Base-by-base conservation (phyloP, 2,329 filamentous ascomycete genomes). In the Myriosclerotinia scirpicola region DNA sequence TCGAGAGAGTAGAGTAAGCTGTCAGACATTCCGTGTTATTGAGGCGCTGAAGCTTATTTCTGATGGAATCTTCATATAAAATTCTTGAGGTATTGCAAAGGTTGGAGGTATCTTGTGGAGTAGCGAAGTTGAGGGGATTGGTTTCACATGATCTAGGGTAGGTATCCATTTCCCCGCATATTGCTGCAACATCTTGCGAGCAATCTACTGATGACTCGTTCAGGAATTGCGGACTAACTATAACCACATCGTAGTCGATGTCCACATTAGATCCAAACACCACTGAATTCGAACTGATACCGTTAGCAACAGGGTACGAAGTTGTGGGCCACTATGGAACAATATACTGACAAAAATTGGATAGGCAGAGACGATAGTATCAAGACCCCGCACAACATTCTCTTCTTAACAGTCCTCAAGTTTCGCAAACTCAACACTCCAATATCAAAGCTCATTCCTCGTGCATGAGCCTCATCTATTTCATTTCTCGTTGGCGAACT, bases 401-500 rank as follows among this genome's bases (percentile, higher is more conserved):
- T 71, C 62, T 72, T 68, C 55, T 65, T 70, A 55, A 70, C 67
- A 58, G 67, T 61, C 15, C 65, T 68, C 20, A 80, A 46, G 67
- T 81, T 83, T 1, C 79, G 74, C 2, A 78, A 36, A 44, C 79
- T 81, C 8, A 78, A 74, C 2, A 82, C 71, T 0, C 83, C 81
- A 54, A 83, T 79, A 44, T 81, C 79, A 0, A 84, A 72, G 78
- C 79, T 81, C 20, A 70, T 74, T 1, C 76, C 73, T 56, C 72
- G 69, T 0, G 69, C 64, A 73, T 87, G 84, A 0, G 82, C 82
- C 9, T 69, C 69, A 63, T 86, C 80, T 17, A 85, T 72, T 40
- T 86, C 82, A 9, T 72, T 68, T 36, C 84, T 75, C 1, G 81
- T 84, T 0, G 84, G 84, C 0, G 83, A 79, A 15, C 75, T 79